Conservation (phyloP, 2,329 filamentous ascomycete species). For the Fusarium sp. region DNA sequence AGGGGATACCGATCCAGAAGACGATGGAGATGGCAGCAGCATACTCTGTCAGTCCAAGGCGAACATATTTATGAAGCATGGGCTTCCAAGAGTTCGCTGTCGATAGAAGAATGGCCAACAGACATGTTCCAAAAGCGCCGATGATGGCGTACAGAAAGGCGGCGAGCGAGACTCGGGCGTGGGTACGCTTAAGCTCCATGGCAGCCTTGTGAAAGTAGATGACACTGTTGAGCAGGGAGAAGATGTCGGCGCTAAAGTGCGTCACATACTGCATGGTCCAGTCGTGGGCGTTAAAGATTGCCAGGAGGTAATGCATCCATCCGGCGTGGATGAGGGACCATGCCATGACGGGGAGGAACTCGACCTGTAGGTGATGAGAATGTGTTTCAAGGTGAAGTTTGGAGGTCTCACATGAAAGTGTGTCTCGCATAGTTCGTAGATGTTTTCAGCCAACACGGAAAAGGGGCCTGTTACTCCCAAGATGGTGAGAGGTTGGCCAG, state of each 20-base stretch:
- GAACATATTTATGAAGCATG: conserved; percentile 69
- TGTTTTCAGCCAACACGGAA: conserved; percentile 73
- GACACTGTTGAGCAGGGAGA: conserved; percentile 73
- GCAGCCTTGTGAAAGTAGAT: conserved; percentile 77
- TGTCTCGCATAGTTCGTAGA: conserved; percentile 67
- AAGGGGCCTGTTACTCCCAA: conserved; percentile 74
- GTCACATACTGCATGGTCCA: conserved; percentile 79
- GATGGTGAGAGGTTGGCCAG: conserved; percentile 72
- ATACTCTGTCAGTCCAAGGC: conserved; percentile 71
- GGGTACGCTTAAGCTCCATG: conserved; percentile 70
- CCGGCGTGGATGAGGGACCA: conserved; percentile 73
- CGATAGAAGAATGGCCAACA: conserved; percentile 69
- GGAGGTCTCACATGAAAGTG: conserved; percentile 60
- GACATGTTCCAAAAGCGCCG: conserved; percentile 70
- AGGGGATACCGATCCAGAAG: conserved; percentile 71
- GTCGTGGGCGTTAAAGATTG: conserved; percentile 74
- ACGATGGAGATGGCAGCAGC: conserved; percentile 75
- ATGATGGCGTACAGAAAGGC: conserved; percentile 74
- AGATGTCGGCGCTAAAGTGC: conserved; percentile 73
- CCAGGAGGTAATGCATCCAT: conserved; percentile 73
- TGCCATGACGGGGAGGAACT: conserved; percentile 74
- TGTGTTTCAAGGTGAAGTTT: not conserved
- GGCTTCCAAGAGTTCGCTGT: conserved; percentile 71
- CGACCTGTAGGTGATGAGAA: conserved; percentile 51
- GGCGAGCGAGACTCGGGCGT: conserved; percentile 65